phyloP scores from a whole-genome alignment of 2,329 filamentous ascomycete species.

The Claviceps paspali region DNA sequence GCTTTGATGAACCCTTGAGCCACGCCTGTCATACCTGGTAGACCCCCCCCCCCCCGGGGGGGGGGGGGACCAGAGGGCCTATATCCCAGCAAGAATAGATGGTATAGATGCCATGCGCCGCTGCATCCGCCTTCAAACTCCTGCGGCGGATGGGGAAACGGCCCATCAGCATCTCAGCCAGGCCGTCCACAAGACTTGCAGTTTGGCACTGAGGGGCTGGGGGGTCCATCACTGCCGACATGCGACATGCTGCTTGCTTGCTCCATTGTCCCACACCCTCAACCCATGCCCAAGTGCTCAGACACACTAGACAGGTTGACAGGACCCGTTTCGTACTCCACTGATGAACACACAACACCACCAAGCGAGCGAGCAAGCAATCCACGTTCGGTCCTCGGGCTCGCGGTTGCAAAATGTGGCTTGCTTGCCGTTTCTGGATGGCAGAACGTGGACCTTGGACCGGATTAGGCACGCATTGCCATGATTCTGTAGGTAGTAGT shows the following conservation, averaged over 20 bases:
- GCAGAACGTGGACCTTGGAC: too few species aligned
- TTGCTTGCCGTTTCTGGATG: too few species aligned
- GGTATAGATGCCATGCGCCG: slow-evolving; percentile 4
- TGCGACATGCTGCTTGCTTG: too few species aligned
- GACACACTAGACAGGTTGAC: not conserved
- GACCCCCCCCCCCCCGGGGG: too few species aligned
- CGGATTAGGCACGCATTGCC: not conserved
- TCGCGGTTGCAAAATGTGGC: too few species aligned
- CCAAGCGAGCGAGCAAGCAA: not conserved
- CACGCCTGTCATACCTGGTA: not conserved
- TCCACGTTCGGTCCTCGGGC: slow-evolving; percentile 1
- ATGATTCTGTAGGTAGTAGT: too few species aligned
- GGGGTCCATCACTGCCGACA: not conserved
- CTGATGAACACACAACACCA: not conserved
- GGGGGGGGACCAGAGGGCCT: not conserved
- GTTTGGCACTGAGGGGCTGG: not conserved
- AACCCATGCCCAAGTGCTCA: not conserved
- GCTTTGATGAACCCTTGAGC: not conserved
- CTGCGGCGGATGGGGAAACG: not conserved
- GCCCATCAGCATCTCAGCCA: not conserved
- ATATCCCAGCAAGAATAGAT: not conserved
- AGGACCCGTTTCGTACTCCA: not conserved
- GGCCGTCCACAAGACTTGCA: not conserved
- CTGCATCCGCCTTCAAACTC: not conserved
- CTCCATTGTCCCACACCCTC: not conserved